Evolutionary conservation across 129 eudicot species (phyloP), one percentile per base, ranked within the genome.

Genomic region (Apium graveolens): DNA sequence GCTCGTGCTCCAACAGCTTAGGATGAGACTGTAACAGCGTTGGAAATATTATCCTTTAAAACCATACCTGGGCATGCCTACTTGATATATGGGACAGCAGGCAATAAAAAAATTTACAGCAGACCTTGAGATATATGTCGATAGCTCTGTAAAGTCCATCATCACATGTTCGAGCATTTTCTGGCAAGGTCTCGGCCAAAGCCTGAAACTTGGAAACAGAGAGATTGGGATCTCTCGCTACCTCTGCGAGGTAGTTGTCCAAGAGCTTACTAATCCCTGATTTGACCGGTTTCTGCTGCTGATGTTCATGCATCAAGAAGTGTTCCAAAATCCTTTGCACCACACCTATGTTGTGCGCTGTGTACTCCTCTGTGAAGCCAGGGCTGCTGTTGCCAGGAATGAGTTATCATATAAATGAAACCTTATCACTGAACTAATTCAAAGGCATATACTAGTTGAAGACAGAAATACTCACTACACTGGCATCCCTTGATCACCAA

Each of bases 101-200:
- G 76, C 39, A 60, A 48, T 27, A 34, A 44, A 34, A 21, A n/a
- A 75, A 27, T 34, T 60, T n/a, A 70, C 5, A 38, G 20, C 78
- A 78, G 45, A 91, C 97, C 97, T 93, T 91, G 76, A 93, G 93
- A 78, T 89, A 93, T 71, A 89, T 88, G 80, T 90, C 98, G 24
- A 87, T 90, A 78, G 96, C 92, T 78, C 98, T 86, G 74, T 93
- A 93, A 75, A 93, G 91, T 73, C 96, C 96, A 78, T 93, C 96
- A 74, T 93, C 85, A 84, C 94, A 89, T 31, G 88, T 82, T 46
- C 98, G 86, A 43, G 92, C 87, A 80, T 81, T 76, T 78, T 86
- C 84, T 11, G 93, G 96, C 87, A 92, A 86, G 12, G 87, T 76
- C 79, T 93, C 92, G 26, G 98, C 97, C 63, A 93, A 78, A 57